Evolutionary conservation across 345 rosid genomes (phyloP).

Genomic region (Salix arbutifolia): DNA sequence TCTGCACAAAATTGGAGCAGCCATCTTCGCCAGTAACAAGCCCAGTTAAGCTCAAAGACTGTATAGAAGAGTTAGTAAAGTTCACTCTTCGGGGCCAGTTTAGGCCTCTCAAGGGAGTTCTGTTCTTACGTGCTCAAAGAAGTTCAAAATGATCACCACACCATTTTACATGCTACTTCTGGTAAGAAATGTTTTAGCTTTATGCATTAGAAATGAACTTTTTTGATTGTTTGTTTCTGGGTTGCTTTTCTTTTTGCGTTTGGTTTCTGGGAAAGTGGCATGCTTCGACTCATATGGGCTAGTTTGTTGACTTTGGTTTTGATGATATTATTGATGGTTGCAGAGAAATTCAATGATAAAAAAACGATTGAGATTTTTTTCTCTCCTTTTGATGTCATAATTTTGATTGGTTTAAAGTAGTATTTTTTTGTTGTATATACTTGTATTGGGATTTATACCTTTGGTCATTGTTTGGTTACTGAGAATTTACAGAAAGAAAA

Average conservation of each 20-base stretch:
- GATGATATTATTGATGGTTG: too few species aligned
- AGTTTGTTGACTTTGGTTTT: not conserved
- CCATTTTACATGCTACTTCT: not conserved
- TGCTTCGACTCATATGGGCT: not conserved
- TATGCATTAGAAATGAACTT: not conserved
- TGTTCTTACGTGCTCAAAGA: constrained; percentile 40
- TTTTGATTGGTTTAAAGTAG: too few species aligned
- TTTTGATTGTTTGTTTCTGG: not conserved
- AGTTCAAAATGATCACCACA: constrained; percentile 8
- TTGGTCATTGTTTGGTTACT: not conserved
- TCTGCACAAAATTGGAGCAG: not conserved
- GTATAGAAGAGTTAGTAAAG: constrained; percentile 40
- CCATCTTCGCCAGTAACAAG: constrained; percentile 17
- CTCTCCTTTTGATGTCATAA: too few species aligned
- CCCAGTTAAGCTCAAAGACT: constrained; percentile 21
- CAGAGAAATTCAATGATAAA: too few species aligned
- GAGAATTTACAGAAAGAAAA: not conserved
- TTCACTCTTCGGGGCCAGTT: constrained; percentile 36
- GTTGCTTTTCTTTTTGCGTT: not conserved
- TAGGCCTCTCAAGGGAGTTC: constrained; percentile 37
- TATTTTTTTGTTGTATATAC: not conserved
- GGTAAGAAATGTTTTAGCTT: not conserved
- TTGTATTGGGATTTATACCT: not conserved
- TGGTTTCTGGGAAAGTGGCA: not conserved
- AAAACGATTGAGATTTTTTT: too few species aligned